These are phyloP conservation scores for Oryza longistaminata DNA, from an alignment of 176 grass and related monocot species.

Conservation along the genomic window DNA sequence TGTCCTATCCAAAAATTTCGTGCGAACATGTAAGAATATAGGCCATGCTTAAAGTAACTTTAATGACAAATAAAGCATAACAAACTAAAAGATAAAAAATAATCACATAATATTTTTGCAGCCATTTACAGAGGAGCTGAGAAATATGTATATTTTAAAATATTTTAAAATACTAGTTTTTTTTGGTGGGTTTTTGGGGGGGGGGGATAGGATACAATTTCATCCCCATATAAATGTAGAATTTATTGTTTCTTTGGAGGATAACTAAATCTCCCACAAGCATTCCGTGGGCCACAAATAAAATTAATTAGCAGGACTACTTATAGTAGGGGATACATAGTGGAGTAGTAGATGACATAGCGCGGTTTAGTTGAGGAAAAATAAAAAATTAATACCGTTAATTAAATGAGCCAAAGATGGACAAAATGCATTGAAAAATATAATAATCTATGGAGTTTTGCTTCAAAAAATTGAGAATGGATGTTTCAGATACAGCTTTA, in stretches of 20 bases:
- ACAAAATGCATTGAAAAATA: not conserved
- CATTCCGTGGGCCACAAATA: not conserved
- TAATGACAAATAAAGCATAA: too few species aligned
- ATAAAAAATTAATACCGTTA: not conserved
- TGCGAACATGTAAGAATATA: too few species aligned
- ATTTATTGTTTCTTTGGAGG: not conserved
- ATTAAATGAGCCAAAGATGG: not conserved
- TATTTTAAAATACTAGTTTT: too few species aligned
- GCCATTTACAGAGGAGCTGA: too few species aligned
- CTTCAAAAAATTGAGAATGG: too few species aligned
- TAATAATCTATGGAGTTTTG: not conserved
- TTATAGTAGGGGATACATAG: not conserved
- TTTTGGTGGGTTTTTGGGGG: too few species aligned
- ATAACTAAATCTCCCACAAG: not conserved
- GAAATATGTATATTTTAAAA: not conserved
- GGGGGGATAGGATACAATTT: not conserved
- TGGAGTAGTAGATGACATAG: not conserved
- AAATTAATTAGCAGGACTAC: not conserved
- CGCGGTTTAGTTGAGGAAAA: not conserved
- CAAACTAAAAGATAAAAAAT: too few species aligned
- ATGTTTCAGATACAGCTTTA: not conserved
- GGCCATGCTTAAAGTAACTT: too few species aligned
- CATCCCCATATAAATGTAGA: not conserved
- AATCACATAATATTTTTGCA: too few species aligned
- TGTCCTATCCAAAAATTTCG: too few species aligned